These are phyloP conservation scores for Eucalyptus paniculata DNA, from an alignment of 345 rosid species.

Conservation along the genomic window DNA sequence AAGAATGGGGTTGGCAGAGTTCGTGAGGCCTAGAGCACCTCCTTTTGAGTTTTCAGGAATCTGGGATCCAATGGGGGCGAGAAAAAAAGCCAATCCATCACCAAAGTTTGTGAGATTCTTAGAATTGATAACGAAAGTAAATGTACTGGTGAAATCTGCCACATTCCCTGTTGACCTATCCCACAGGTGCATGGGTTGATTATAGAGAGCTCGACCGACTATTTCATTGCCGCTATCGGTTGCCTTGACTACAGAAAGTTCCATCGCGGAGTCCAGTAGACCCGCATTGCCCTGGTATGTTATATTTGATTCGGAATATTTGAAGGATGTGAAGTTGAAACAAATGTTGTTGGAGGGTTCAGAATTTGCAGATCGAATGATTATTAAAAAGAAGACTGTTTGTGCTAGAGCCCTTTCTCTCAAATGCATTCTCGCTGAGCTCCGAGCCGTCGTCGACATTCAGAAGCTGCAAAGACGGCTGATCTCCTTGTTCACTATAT, in stretches of 20 bases:
- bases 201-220: not conserved
- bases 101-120: not conserved
- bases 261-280: no score
- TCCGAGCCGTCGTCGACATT: no score
- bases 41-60: not conserved
- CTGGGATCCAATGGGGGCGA: not conserved
- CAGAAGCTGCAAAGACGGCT: no score
- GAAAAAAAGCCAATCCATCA: slow-evolving; percentile 3
- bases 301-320: no score
- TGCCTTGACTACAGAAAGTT: no score
- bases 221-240: no score
- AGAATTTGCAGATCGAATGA: not conserved
- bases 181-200: not conserved
- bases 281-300: no score
- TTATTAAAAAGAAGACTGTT: no score
- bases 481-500: no score
- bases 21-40: not conserved
- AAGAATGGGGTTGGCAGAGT: not conserved
- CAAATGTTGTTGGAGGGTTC: not conserved
- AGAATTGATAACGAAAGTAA: not conserved
- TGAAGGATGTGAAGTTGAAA: not conserved
- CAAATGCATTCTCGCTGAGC: no score
- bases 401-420: no score
- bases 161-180: not conserved
- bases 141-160: not conserved